Base-by-base conservation (phyloP, 1,284 basidiomycete genomes). In the Sanghuangporus sanghuang region DNA sequence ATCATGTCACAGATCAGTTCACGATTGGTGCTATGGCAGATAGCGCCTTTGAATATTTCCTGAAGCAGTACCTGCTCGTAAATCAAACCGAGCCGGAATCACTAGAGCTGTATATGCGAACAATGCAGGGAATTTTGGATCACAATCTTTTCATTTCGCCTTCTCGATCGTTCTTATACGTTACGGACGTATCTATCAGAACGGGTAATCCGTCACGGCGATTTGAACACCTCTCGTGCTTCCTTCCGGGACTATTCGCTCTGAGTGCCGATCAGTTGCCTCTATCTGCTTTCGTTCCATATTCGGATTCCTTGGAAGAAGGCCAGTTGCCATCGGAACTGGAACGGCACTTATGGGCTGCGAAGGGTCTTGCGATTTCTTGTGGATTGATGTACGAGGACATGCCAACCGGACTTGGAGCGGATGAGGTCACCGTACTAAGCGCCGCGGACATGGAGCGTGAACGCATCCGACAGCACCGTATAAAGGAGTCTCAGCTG, bases 201-300 rank as follows among this genome's bases (percentile, higher is more conserved):
- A n/a, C n/a, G 16, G 49, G 48, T 11, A 12, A 18, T 18, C 79
- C 82, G 9, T 78, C 80, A 11, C 84, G 87, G 68, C 72, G 70
- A 21, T 85, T 91, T 62, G 90, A 92, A 68, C 90, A 92, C 69
- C 77, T 92, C 59, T 85, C 89, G 12, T 92, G 90, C 74, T 92
- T 92, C 78, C 78, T 91, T 58, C 87, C 89, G 0, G 90, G 89
- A 12, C 73, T 92, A 16, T 77, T 92, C 62, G 88, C 89, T 1
- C 79, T 92, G 18, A 90, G 90, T 61, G 86, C 76, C 0, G 80
- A 84, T 59, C 81, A 81, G 1, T 79, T 91, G 61, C 82, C 83
- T 32, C 73, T 85, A 52, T 14, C 32, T n/a, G 64, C 38, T 12
- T 62, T 65, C 42, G 80, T 40, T 1, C 61, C 64, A 3, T 59